Conservation (phyloP, 768 basidiomycete species). For the Mycena vulgaris region DNA sequence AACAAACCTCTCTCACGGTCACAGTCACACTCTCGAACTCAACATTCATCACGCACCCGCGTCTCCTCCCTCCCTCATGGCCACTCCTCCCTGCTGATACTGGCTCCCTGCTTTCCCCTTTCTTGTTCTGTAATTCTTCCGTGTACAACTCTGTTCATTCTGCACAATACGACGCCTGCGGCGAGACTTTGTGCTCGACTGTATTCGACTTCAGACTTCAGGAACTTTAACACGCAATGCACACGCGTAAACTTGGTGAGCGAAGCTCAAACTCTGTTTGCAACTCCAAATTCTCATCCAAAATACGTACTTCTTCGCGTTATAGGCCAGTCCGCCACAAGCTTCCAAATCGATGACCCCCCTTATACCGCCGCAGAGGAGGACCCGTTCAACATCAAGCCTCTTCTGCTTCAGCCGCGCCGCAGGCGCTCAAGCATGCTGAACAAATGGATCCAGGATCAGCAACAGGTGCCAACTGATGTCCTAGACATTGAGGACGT, state of each 20-base stretch:
- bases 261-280: conserved; percentile 34
- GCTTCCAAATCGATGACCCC: conserved; percentile 54
- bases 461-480: conserved; percentile 49
- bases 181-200: conserved; percentile 26
- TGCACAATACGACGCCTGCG: conserved; percentile 33
- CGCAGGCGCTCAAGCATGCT: conserved; percentile 66
- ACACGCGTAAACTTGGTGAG: conserved; percentile 41
- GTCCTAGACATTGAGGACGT: conserved; percentile 33
- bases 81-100: conserved; percentile 19
- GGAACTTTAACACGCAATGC: conserved; percentile 35
- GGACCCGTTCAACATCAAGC: conserved; percentile 64
- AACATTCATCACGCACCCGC: not conserved
- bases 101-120: conserved; percentile 1
- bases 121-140: conserved; percentile 34
- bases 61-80: not conserved
- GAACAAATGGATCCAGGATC: conserved; percentile 69
- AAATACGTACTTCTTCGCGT: conserved; percentile 36
- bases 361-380: conserved; percentile 68
- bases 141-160: conserved; percentile 34
- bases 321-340: conserved; percentile 33
- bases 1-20: not conserved
- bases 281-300: conserved; percentile 31
- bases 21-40: not conserved
- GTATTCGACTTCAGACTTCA: conserved; percentile 32
- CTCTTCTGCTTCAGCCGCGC: conserved; percentile 51